Evolutionary conservation across 129 eudicot species (phyloP), one percentile per base, ranked within the genome.

Genomic region (Dittrichia graveolens): DNA sequence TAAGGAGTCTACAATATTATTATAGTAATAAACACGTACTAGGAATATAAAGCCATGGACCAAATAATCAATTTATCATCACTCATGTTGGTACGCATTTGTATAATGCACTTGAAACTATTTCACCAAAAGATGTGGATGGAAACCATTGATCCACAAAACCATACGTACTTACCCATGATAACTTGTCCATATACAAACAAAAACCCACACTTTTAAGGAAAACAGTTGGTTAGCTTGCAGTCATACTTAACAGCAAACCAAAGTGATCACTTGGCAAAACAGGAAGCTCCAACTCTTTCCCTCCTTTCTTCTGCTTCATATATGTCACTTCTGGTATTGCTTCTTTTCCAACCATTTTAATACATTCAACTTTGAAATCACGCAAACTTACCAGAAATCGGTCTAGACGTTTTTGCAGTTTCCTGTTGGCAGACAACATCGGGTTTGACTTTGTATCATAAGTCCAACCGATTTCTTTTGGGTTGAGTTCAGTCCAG

Each of bases 201-300:
- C 14, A 31, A 59, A 35, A 75, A 75, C 35, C 39, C 12, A 8
- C 18, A 46, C 49, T 18, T 18, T 38, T 24, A 7, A 59, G 19
- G 13, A 43, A 46, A 24, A 24, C 0, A 58, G 43, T n/a, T n/a
- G 43, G 69, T 76, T 73, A 64, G 14, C 54, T 53, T 53, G 64
- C 50, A 71, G 69, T 57, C 47, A 90, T 79, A 13, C 93, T 87
- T 62, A 94, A 75, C 55, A 94, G 86, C 88, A 94, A 72, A 5
- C 98, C 98, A 63, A 77, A 94, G 55, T 94, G 98, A 79, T 94
- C 96, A 81, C 98, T 94, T 0, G 97, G 98, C 73, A 87, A 81
- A 78, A 94, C 95, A 44, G 98, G 98, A 42, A 90, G 89, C 71
- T 57, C 82, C 73, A 94, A 47, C 4, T 79, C 83, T 75, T 84